These are phyloP conservation scores for sunflower (Helianthus annuus) DNA, from an alignment of 129 eudicot genomes.

Conservation along the genomic window DNA sequence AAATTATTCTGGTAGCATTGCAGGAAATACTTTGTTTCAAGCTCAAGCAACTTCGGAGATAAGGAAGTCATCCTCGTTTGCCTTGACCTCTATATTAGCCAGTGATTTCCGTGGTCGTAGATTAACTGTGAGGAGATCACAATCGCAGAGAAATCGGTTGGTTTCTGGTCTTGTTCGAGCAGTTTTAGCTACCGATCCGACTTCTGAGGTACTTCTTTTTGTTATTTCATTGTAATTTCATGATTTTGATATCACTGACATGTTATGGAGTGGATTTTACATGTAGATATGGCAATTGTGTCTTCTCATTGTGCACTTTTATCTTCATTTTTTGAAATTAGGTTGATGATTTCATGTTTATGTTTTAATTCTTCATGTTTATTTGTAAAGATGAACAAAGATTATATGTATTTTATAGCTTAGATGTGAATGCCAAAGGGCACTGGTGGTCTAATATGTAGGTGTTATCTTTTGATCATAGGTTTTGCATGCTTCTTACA, in stretches of 20 bases:
- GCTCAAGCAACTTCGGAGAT: conserved; percentile 58
- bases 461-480: conserved; percentile 16
- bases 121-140: conserved; percentile 33
- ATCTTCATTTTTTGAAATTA: conserved; percentile 14
- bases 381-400: conserved; percentile 13
- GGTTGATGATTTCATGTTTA: not conserved
- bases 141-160: conserved; percentile 31
- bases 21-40: conserved; percentile 56
- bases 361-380: conserved; percentile 16
- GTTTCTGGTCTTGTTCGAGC: conserved; percentile 47
- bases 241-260: not conserved
- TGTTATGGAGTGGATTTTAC: not conserved
- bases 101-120: conserved; percentile 53
- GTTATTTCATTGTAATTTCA: not conserved
- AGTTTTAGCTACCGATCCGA: conserved; percentile 61
- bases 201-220: conserved; percentile 57
- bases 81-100: conserved; percentile 43
- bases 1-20: conserved; percentile 39
- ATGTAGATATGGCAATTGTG: too few species aligned
- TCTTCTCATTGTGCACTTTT: not conserved
- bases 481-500: conserved; percentile 25
- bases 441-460: too few species aligned
- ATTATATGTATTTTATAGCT: not conserved
- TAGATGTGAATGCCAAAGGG: too few species aligned
- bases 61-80: conserved; percentile 42